These are phyloP conservation scores for Tulasnella sp. DNA, from an alignment of 768 basidiomycete genomes.

Conservation along the genomic window DNA sequence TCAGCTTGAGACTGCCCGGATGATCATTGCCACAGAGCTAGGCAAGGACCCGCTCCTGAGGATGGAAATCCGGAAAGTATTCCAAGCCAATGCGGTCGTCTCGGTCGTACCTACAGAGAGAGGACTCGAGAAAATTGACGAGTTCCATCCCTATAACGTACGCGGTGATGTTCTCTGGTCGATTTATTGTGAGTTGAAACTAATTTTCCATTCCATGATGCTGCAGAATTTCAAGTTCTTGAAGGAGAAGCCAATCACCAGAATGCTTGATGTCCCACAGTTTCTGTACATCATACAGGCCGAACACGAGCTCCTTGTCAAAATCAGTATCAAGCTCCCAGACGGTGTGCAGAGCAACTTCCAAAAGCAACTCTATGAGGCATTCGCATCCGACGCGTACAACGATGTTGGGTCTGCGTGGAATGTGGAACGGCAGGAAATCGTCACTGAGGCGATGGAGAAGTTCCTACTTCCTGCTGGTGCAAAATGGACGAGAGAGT, in stretches of 20 bases:
- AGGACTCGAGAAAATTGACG: conserved; percentile 44
- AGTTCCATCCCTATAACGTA: conserved; percentile 38
- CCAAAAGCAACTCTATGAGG: conserved; percentile 63
- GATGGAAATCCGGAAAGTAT: conserved; percentile 61
- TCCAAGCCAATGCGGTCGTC: conserved; percentile 63
- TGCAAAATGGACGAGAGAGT: conserved; percentile 82
- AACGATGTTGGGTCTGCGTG: conserved; percentile 79
- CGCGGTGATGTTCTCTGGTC: conserved; percentile 23
- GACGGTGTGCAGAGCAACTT: conserved; percentile 52
- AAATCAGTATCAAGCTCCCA: conserved; percentile 57
- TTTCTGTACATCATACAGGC: conserved; percentile 87
- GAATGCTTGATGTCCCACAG: conserved; percentile 62
- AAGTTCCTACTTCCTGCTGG: conserved; percentile 76
- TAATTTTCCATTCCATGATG: neutral
- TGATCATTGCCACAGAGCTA: conserved; percentile 82
- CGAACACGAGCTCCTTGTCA: conserved; percentile 81
- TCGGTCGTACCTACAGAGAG: conserved; percentile 81
- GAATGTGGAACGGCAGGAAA: conserved; percentile 74
- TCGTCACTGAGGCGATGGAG: conserved; percentile 69
- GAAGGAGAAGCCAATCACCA: conserved; percentile 56
- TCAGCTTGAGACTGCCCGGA: conserved; percentile 58
- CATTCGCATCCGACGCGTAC: conserved; percentile 75
- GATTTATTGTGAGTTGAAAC: neutral
- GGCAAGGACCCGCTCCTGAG: conserved; percentile 87
- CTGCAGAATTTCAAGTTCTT: conserved; percentile 91